phyloP scores from a whole-genome alignment of 2,329 filamentous ascomycete genomes.

The Fonsecaea nubica region DNA sequence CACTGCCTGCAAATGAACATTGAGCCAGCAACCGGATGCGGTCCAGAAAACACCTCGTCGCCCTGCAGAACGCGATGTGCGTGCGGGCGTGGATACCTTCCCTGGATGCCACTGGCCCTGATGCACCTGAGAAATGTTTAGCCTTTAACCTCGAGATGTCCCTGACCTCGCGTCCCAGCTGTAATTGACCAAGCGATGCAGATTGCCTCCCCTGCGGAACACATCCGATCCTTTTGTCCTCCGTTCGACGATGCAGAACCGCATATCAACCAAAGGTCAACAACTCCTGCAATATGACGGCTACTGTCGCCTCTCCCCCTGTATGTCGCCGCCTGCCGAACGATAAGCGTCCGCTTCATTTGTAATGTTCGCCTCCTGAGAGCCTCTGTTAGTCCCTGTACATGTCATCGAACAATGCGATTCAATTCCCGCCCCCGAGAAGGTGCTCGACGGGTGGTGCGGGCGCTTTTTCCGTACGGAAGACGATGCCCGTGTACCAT shows the following conservation, averaged over 20 bases:
- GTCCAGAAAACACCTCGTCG: not conserved
- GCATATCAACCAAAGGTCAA: not conserved
- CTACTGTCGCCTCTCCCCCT: not conserved
- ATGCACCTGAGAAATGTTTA: not conserved
- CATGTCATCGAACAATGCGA: not conserved
- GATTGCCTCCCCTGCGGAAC: not conserved
- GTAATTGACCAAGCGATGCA: constrained; percentile 7
- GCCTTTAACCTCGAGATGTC: not conserved
- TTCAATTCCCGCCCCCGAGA: not conserved
- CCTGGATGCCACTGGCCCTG: not conserved
- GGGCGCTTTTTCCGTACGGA: not conserved
- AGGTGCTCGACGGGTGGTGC: not conserved
- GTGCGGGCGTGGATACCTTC: not conserved
- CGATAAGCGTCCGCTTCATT: not conserved
- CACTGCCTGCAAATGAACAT: not conserved
- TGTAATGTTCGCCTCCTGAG: not conserved
- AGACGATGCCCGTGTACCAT: not conserved
- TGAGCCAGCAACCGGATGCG: constrained; percentile 2
- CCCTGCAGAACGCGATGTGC: not conserved
- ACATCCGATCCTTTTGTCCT: not conserved
- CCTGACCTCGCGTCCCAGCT: constrained; percentile 8
- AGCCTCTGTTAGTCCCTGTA: not conserved
- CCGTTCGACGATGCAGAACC: not conserved
- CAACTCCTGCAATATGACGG: not conserved
- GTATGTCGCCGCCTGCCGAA: not conserved